Base-by-base conservation (phyloP, 108 stramenopile species). In the Cyclotella sp. region DNA sequence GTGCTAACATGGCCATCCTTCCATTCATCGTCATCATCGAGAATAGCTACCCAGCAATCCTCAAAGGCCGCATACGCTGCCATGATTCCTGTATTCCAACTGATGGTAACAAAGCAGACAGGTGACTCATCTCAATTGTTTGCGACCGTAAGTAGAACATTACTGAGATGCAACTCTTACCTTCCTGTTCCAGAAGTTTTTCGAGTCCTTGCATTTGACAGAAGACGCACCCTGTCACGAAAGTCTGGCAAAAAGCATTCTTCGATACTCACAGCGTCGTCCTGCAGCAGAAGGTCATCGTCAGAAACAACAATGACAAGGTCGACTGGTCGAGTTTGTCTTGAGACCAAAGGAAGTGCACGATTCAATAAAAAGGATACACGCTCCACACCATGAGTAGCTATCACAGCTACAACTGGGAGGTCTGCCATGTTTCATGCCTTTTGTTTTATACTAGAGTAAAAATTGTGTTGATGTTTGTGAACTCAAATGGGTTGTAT, bases 1-100 rank as follows among this genome's bases (percentile, higher is more conserved):
- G 3, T 47, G 16, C 28, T 22, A 42, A 68, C 28, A n/a, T 68
- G 68, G 30, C 51, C 30, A 54, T 68, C 52, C 52, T 34, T 21
- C 68, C 68, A 68, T 46, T 68, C 68, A 12, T 68, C 68, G 49
- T 68, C 68, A 34, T 68, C 68, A 52, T 68, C 68, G 13, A 68
- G 49, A 55, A 68, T 49, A 1, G 68, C 68, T 13, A 68, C 28
- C 68, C 68, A 68, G 30, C 68, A 68, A 34, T 68, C 68, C n/a
- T 68, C 49, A 7, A 68, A 29, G 18, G 15, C 21, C 3, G 26
- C 14, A 18, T 51, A 49, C 2, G 68, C 68, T 19, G 51, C 54
- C 19, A 52, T 28, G 30, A 68, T 68, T 1, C 68, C 68, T 30
- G 45, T 47, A 22, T 68, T 68, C 68, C 55, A 58, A 58, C 55